Evolutionary conservation across 2,329 filamentous ascomycete species (phyloP), one percentile per base, ranked within the genome.

Genomic region (Ilyonectria sp.): DNA sequence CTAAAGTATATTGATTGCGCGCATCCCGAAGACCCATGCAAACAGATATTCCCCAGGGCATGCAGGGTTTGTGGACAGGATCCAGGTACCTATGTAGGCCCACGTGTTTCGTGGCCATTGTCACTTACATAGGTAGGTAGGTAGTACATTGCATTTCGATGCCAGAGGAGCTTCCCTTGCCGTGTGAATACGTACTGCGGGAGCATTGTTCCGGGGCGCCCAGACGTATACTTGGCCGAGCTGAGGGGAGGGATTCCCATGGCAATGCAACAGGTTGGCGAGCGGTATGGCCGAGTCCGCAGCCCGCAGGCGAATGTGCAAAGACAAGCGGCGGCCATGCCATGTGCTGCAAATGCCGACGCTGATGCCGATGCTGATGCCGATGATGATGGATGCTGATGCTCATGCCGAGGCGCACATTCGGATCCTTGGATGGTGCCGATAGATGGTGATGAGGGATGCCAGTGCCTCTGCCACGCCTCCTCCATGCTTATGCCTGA

Each of bases 101-200:
- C 64, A 67, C 59, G 53, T 58, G 58, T 62, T 54, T 59, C 47
- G 29, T 40, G 43, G 26, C 40, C 44, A 56, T 54, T 43, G 35
- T 50, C 54, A 61, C 49, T n/a, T 53, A 50, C n/a, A 60, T 60
- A 21, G 21, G 21, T 21, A 21, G 21, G 21, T 21, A 21, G 21
- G 21, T 21, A 53, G 59, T 53, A 50, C n/a, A 60, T 60, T 57
- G 59, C 50, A 29, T 26, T 35, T 56, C 31, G 35, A 23, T 33
- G 31, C 40, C 46, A 49, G 49, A 52, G 37, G 62, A n/a, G 40
- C 23, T 15, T 57, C 53, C 47, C 43, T 21, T 55, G 19, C 33
- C 21, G 13, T 21, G 33, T 40, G 21, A 54, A 15, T 37, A 15
- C 31, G 26, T 19, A 31, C 44, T 29, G n/a, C 19, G 29, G 19